Evolutionary conservation across 805 yeast species (phyloP), one percentile per base, ranked within the genome.

Genomic region (Yamadazyma olivae): DNA sequence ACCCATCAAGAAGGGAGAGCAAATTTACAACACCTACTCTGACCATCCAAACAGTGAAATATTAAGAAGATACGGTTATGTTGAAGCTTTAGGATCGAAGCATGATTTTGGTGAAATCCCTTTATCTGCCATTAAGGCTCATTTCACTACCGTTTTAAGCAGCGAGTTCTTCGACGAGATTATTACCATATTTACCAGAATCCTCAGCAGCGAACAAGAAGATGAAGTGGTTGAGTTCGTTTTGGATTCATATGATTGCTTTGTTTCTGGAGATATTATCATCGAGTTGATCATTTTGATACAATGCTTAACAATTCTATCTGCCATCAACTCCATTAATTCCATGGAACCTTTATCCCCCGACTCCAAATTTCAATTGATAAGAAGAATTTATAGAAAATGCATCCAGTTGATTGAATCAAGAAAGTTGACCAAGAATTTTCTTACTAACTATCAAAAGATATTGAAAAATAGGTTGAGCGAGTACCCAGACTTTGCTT

Each of bases 31-130:
- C 59, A 83, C 88, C 0, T 91, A 93, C 56, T 95, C 96, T 1
- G 93, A 89, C 30, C 80, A 85, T 45, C 93, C 97, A 24, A 91
- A 90, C 56, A 67, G 91, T n/a, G 98, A 93, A 51, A 71, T 93
- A 21, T 65, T 93, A 37, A 74, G 99, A 50, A 74, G 95, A 39
- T 91, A 91, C 49, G 99, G 99, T 0, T 91, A 86, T 50, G 93
- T 88, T 17, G 96, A 90, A 59, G 56, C 63, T 43, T 70, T 67
- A 15, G 86, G 87, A 0, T 83, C 93, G 2, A 75, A 74, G 31
- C 77, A 67, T 53, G 98, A 91, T 56, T 83, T 85, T 50, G 96
- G 82, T 6, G 98, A 91, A 57, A 49, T 91, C 3, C 68, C 79
- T 1, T 45, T 81, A 17, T 45, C 51, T 0, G 51, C 55, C 3